A percentile compares a stretch with the other conserved stretches of the same genome.
These are phyloP conservation scores for Talaromyces sp. DNA, from an alignment of 2,329 filamentous ascomycete genomes.

Conservation along the genomic window DNA sequence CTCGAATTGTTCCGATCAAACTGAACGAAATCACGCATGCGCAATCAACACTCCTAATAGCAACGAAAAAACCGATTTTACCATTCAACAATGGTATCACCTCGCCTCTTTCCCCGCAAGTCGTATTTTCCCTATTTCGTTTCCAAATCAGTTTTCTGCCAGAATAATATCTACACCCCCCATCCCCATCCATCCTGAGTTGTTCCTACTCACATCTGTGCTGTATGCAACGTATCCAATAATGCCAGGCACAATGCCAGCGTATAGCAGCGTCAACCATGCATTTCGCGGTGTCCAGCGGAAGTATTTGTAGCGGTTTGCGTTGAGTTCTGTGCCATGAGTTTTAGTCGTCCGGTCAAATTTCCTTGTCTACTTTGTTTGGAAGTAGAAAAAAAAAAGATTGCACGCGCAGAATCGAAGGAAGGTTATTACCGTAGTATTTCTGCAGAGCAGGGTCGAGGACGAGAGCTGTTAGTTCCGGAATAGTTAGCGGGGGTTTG, in stretches of 20 bases:
- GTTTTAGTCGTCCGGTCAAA: background rate
- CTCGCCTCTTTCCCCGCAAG: constrained; percentile 79
- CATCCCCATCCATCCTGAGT: too few relatives aligned
- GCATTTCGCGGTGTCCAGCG: constrained; percentile 84
- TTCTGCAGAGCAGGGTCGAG: constrained; percentile 45
- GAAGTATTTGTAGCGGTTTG: constrained; percentile 90
- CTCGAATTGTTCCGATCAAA: background rate
- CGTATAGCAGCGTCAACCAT: constrained; percentile 71
- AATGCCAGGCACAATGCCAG: constrained; percentile 64
- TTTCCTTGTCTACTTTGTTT: background rate
- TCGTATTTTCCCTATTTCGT: constrained; percentile 89
- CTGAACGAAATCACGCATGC: background rate
- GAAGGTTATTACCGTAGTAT: constrained; percentile 45
- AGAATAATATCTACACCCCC: too few relatives aligned
- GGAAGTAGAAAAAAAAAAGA: too few relatives aligned
- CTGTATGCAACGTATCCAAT: constrained; percentile 69
- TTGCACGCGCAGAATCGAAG: background rate
- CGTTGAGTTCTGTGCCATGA: constrained; percentile 62
- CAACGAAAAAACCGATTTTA: constrained; percentile 44
- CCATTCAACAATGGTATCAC: constrained; percentile 76
- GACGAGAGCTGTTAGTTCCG: constrained; percentile 30
- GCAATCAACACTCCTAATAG: background rate
- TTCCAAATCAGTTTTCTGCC: too few relatives aligned
- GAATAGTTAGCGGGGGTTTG: background rate
- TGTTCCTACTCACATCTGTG: constrained; percentile 87